Evolutionary conservation across 2,329 filamentous ascomycete species (phyloP).

Genomic region (Ascochyta pisi): DNA sequence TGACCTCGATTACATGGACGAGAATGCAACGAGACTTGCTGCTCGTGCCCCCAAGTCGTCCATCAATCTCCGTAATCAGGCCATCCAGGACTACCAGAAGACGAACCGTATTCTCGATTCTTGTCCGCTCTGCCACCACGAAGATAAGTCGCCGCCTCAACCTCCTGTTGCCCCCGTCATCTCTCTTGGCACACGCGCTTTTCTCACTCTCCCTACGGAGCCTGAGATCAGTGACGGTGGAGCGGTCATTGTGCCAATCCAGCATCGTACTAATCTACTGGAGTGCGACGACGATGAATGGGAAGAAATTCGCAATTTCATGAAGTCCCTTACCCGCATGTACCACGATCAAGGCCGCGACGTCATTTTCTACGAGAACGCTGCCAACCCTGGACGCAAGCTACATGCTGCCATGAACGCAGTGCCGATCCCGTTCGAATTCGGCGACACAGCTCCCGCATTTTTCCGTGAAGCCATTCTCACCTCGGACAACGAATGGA

Average conservation of each 20-base stretch:
- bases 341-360: slow-evolving; percentile 93
- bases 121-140: slow-evolving; percentile 91
- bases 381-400: slow-evolving; percentile 77
- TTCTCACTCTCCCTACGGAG: slow-evolving; percentile 85
- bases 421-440: slow-evolving; percentile 85
- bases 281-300: slow-evolving; percentile 99
- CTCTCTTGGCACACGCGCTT: slow-evolving; percentile 84
- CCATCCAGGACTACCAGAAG: slow-evolving; percentile 88
- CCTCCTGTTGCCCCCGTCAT: slow-evolving; percentile 83
- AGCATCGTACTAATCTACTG: slow-evolving; percentile 87
- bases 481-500: slow-evolving; percentile 88
- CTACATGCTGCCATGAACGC: slow-evolving; percentile 85
- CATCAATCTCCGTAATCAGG: slow-evolving; percentile 83
- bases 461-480: slow-evolving; percentile 97
- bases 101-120: slow-evolving; percentile 84
- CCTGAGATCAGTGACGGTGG: slow-evolving; percentile 85
- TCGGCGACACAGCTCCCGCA: slow-evolving; percentile 90
- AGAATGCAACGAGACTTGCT: slow-evolving; percentile 90
- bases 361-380: slow-evolving; percentile 98
- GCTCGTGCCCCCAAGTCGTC: slow-evolving; percentile 87
- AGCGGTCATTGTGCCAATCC: slow-evolving; percentile 85
- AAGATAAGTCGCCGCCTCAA: slow-evolving; percentile 72
- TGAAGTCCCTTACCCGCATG: slow-evolving; percentile 93
- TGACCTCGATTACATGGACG: slow-evolving; percentile 95
- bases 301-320: slow-evolving; percentile 99